Percentiles rank a stretch among this genome's conserved stretches.
These are phyloP conservation scores for Scedosporium minutisporum DNA, from an alignment of 2,329 filamentous ascomycete species.

Conservation along the genomic window DNA sequence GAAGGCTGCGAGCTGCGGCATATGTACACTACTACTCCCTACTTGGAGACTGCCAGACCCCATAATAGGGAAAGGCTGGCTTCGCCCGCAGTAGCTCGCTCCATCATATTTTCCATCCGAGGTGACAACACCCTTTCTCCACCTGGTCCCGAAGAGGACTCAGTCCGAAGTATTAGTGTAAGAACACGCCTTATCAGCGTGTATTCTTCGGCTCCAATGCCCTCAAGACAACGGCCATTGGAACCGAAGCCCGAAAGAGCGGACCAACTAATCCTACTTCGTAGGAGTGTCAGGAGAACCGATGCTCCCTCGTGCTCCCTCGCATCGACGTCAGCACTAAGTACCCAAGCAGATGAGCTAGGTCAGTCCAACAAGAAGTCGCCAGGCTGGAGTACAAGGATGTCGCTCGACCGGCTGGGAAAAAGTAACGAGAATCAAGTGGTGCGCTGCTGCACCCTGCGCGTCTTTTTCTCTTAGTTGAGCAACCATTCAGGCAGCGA, in stretches of 20 bases:
- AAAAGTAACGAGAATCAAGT: not conserved
- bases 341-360: not conserved
- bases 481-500: not conserved
- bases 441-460: constrained; percentile 2
- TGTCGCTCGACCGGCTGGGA: not conserved
- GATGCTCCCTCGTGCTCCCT: not conserved
- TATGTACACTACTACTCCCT: not conserved
- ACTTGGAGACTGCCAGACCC: not conserved
- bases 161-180: not conserved
- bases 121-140: not conserved
- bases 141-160: not conserved
- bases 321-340: not conserved
- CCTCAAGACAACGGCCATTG: too few species aligned
- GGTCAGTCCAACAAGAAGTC: not conserved
- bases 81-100: not conserved
- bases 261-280: too few species aligned
- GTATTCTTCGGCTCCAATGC: not conserved
- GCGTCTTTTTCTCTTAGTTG: constrained; percentile 2
- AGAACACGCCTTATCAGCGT: not conserved
- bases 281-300: not conserved
- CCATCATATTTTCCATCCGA: not conserved
- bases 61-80: not conserved
- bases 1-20: not conserved
- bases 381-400: not conserved
- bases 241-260: too few species aligned